These are phyloP conservation scores for Rutidosis leptorrhynchoides DNA, from an alignment of 129 eudicot species.

Conservation along the genomic window DNA sequence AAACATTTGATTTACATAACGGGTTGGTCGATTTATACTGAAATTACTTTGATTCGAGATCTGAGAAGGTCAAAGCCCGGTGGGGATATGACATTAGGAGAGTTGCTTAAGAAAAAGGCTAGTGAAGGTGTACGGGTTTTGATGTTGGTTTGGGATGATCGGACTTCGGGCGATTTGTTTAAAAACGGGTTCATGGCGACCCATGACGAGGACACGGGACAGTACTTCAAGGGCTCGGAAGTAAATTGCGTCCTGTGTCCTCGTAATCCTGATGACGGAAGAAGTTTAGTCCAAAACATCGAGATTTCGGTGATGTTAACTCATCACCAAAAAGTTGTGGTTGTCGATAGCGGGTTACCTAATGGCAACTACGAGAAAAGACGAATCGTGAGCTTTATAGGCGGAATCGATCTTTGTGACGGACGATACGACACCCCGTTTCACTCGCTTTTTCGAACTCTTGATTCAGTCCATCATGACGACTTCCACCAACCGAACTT, in stretches of 20 bases:
- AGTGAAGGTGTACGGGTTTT: conserved; percentile 79
- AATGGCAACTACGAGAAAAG: conserved; percentile 46
- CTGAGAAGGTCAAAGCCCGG: conserved; percentile 65
- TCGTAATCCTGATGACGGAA: conserved; percentile 83
- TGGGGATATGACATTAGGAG: conserved; percentile 76
- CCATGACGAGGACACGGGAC: conserved; percentile 73
- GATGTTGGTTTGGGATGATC: conserved; percentile 91
- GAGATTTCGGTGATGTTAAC: conserved; percentile 67
- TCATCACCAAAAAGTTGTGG: conserved; percentile 81
- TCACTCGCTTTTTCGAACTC: conserved; percentile 64
- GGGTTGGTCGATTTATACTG: conserved; percentile 87
- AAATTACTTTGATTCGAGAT: conserved; percentile 71
- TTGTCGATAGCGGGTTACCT: conserved; percentile 71
- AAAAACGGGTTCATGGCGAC: conserved; percentile 82
- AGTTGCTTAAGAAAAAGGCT: conserved; percentile 75
- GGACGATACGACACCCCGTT: conserved; percentile 82
- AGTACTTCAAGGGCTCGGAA: conserved; percentile 49
- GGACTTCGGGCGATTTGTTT: conserved; percentile 62
- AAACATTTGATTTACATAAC: conserved; percentile 78
- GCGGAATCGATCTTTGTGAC: conserved; percentile 88
- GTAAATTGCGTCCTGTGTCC: conserved; percentile 85
- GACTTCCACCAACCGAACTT: conserved; percentile 86
- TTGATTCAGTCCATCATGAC: conserved; percentile 59
- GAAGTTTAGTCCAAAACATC: conserved; percentile 63
- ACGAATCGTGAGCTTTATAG: conserved; percentile 71